Percentiles rank a stretch among this genome's conserved stretches.
Evolutionary conservation across 164 flowering plant species (phyloP).

Genomic region (Berberis vulgaris): DNA sequence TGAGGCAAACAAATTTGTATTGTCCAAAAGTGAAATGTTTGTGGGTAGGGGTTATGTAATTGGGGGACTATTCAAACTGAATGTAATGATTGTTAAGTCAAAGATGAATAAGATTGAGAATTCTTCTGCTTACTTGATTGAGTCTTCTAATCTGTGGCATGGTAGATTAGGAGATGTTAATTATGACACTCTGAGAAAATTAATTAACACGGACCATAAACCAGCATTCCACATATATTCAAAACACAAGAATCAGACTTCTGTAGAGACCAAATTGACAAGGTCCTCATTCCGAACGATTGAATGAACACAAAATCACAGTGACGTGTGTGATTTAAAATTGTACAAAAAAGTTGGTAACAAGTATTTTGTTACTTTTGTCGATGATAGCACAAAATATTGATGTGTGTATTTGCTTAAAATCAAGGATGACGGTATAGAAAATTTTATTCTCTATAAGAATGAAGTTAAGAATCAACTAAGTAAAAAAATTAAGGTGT

Average conservation of each 20-base stretch:
- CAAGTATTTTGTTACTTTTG: conserved; percentile 12
- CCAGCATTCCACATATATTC: background rate
- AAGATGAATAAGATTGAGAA: background rate
- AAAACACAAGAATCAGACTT: background rate
- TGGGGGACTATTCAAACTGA: background rate
- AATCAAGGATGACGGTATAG: conserved; percentile 4
- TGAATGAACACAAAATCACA: conserved; percentile 3
- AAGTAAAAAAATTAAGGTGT: conserved; percentile 3
- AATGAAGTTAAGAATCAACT: conserved; percentile 15
- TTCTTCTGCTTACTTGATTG: background rate
- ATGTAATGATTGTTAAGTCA: background rate
- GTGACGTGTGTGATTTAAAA: no score
- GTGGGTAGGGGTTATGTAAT: conserved; percentile 1
- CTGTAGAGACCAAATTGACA: background rate
- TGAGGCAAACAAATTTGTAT: conserved; percentile 4
- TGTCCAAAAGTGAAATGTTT: conserved; percentile 4
- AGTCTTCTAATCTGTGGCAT: conserved; percentile 3
- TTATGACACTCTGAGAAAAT: background rate
- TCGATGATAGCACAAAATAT: background rate
- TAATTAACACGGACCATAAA: background rate
- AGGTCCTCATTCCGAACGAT: background rate
- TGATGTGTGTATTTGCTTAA: background rate
- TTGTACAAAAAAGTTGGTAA: conserved; percentile 12
- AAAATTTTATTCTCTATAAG: background rate
- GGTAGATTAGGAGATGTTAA: conserved; percentile 7